Percentiles rank a stretch among this genome's conserved stretches.
phyloP scores from a whole-genome alignment of 305 asterid genomes.

The Solanum chacoense region DNA sequence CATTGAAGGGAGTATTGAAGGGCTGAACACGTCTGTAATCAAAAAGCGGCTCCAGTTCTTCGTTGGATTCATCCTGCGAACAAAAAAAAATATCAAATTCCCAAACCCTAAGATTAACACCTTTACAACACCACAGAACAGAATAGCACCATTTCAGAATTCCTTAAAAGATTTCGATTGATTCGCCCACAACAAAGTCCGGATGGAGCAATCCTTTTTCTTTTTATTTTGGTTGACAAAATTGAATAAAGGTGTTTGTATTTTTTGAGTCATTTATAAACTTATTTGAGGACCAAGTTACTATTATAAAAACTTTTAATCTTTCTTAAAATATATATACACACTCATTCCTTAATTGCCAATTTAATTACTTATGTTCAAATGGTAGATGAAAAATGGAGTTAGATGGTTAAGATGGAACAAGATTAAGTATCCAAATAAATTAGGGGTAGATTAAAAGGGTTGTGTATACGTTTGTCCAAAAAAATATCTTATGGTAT shows the following conservation, averaged over 20 bases:
- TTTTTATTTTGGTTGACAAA: not conserved
- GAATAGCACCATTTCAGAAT: not conserved
- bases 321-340: not conserved
- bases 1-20: constrained; percentile 22
- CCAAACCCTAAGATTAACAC: not conserved
- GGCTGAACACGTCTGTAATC: constrained; percentile 88
- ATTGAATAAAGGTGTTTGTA: not conserved
- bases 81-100: not conserved
- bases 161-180: not conserved
- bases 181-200: not conserved
- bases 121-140: not conserved
- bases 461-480: not conserved
- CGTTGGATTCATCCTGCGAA: constrained; percentile 43
- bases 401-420: not conserved
- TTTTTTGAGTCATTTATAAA: too few relatives aligned
- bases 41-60: constrained; percentile 87
- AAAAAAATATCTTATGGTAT: not conserved
- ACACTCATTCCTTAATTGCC: not conserved
- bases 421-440: not conserved
- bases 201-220: not conserved
- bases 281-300: not conserved
- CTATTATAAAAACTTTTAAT: not conserved
- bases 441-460: not conserved
- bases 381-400: not conserved
- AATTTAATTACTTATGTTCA: not conserved